These are phyloP conservation scores for Neofusicoccum umdonicola DNA, from an alignment of 2,329 filamentous ascomycete species.

Conservation along the genomic window DNA sequence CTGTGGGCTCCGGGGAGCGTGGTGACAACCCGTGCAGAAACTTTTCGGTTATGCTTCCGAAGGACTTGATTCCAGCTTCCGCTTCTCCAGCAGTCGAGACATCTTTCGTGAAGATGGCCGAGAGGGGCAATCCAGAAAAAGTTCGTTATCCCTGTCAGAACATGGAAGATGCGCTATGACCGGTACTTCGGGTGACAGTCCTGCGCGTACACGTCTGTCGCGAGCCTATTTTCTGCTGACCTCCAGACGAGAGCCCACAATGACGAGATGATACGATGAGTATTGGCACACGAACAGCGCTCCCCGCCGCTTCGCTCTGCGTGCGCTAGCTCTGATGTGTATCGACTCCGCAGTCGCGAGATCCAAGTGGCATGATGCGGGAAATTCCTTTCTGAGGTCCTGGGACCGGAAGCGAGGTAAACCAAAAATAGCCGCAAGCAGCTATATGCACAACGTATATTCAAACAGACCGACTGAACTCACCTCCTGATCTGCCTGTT, in stretches of 20 bases:
- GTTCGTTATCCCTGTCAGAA: not conserved
- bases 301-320: not conserved
- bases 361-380: constrained; percentile 1
- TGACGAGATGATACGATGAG: not conserved
- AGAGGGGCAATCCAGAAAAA: not conserved
- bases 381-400: not conserved
- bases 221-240: not conserved
- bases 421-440: not conserved
- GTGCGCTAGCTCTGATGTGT: not conserved
- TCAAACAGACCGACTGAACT: not conserved
- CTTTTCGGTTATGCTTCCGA: not conserved
- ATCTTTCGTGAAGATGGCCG: not conserved
- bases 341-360: not conserved
- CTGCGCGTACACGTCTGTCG: too few relatives aligned
- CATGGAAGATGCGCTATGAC: not conserved
- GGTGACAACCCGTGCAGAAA: not conserved
- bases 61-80: not conserved
- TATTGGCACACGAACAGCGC: not conserved
- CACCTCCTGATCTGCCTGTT: not conserved
- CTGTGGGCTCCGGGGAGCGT: not conserved
- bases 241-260: not conserved
- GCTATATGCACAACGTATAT: not conserved
- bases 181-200: not conserved
- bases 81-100: not conserved
- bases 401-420: not conserved